Base-by-base conservation (phyloP, 2,329 filamentous ascomycete species). In the Fusarium staphyleae region DNA sequence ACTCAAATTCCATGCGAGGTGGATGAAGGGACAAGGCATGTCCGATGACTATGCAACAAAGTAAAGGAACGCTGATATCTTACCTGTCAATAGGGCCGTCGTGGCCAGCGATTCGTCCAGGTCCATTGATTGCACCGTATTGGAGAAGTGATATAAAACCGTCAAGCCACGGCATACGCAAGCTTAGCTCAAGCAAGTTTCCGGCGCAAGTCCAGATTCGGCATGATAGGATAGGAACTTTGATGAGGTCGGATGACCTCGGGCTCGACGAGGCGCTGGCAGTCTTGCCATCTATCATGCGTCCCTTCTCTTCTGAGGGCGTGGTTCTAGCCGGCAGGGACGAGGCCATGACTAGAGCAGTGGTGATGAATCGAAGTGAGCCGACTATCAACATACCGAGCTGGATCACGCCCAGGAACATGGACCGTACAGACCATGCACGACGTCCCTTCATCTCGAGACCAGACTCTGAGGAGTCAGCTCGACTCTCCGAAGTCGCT, bases 21-120 rank as follows among this genome's bases (percentile, higher is more conserved):
- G 73, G 72, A 75, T 68, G 63, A 70, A 63, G 57, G 61, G 46
- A 43, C 30, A 33, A 26, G 32, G 22, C 29, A 36, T 22, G 11
- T 53, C 52, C 49, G 44, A 52, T 60, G 59, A 57, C 46, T 33
- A 40, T 56, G 39, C 39, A 52, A 58, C 55, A 47, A 45, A 49
- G 55, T 39, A 68, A 51, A 65, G 61, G 57, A 60, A 67, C 46
- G 57, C 39, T 56, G 64, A 68, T 70, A 60, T 68, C 91, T 88
- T 86, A 98, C 93, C 91, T 96, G 79, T 98, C 93, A 75, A 97
- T 78, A 72, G 87, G 81, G 60, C 91, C 87, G 73, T 96, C 83
- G 22, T 88, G 84, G 67, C 83, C 82, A 70, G 89, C 91, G 61
- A 96, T 74, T 75, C 77, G 83, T 67, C 91, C 90, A 61, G 90